These are phyloP conservation scores for Pseudonitzschia pungens DNA, from an alignment of 108 stramenopile genomes.

Conservation along the genomic window DNA sequence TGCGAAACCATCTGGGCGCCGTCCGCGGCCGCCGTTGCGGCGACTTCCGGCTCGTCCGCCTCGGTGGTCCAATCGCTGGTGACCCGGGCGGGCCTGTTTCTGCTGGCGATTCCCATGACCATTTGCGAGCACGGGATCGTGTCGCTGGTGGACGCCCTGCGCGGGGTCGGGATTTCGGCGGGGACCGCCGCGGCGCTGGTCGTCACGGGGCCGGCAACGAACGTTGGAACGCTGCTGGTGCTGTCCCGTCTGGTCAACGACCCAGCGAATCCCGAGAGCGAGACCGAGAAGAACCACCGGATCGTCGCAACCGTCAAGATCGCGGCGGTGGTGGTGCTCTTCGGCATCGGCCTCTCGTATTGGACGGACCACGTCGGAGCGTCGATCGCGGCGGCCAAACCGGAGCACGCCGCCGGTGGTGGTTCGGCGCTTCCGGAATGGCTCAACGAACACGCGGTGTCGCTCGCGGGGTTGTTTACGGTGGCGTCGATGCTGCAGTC, in stretches of 20 bases:
- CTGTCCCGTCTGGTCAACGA: neutral
- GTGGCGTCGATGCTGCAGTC: conserved; percentile 6
- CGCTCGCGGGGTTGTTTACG: conserved; percentile 5
- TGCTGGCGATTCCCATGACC: conserved; percentile 10
- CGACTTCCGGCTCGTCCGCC: too few species aligned
- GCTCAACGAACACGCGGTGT: conserved; percentile 5
- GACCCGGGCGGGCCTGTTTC: neutral
- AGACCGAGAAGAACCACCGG: neutral
- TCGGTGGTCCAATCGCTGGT: neutral
- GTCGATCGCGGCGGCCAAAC: neutral
- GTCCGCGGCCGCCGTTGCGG: neutral
- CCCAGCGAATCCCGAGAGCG: neutral
- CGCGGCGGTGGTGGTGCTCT: neutral
- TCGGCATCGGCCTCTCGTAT: conserved; percentile 2
- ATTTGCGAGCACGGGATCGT: conserved; percentile 18
- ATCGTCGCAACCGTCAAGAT: neutral
- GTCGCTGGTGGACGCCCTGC: conserved; percentile 1
- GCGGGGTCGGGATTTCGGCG: neutral
- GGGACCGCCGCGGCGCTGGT: conserved; percentile 7
- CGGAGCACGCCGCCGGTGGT: neutral
- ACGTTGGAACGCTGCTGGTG: neutral
- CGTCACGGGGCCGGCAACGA: conserved; percentile 10
- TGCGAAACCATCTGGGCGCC: neutral
- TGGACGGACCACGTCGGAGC: conserved; percentile 1
- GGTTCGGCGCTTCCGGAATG: conserved; percentile 8